Base-by-base conservation (phyloP, 805 yeast genomes). In the Cyberlindnera euphorbiiphila region DNA sequence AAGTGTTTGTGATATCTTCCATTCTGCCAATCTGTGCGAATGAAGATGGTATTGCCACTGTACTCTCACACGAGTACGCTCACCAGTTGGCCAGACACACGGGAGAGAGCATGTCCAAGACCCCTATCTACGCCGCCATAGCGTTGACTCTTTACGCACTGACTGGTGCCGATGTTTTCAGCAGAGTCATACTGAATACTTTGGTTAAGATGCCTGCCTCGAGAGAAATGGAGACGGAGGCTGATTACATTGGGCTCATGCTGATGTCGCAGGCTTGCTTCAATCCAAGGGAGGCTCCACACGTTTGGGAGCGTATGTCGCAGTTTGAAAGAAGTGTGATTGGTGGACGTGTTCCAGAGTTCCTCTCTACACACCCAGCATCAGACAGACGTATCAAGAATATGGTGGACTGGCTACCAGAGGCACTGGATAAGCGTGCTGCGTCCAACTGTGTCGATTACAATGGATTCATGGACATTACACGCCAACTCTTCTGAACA, bases 1-100 rank as follows among this genome's bases (percentile, higher is more conserved):
- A 89, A 59, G 95, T 93, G 29, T 93, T 93, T 62, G 88, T 93
- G 14, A 86, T 85, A 54, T 70, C 81, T 31, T 76, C 85, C 9
- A 85, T 93, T 27, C 57, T 93, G 32, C 83, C 85, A 2, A 75
- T 93, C 21, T 81, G 95, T 58, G 64, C 66, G 18, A 79, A 85
- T 54, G 94, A 87, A 36, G 94, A 87, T 57, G 97, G 96, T 2
- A 62, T 93, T 30, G 98, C 98, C n/a, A 88, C 98, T 0, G 96
- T 93, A 3, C 65, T 93, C 31, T 69, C 95, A 0, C 99, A 93
- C 58, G 99, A 93, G 53, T 74, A 89, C 39, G 89, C 96, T 0
- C 98, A 93, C 64, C 95, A 88, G 59, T 67, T 93, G 47, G 96
- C 96, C 8, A 79, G 95, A 42, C 98, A 93, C 57, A 77, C 93